phyloP scores from a whole-genome alignment of 495 filamentous ascomycete species.

The Barbatosphaeria neglecta region DNA sequence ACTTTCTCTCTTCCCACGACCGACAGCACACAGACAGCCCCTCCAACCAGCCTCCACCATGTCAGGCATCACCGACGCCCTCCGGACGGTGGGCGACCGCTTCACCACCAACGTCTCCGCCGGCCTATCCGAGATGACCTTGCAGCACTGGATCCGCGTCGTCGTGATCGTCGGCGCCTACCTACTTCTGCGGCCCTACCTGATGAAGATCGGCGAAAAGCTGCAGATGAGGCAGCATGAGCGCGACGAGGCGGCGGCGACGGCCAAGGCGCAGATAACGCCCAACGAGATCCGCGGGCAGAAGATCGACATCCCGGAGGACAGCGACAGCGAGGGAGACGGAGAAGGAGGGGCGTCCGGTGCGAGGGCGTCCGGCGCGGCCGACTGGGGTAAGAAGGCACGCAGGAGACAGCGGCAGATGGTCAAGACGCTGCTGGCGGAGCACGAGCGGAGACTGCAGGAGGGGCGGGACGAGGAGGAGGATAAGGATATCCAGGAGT shows the following conservation, averaged over 20 bases:
- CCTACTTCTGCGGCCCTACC: slow-evolving; percentile 52
- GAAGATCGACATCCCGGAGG: slow-evolving; percentile 36
- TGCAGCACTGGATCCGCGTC: slow-evolving; percentile 49
- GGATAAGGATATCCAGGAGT: slow-evolving; percentile 60
- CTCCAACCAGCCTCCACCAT: slow-evolving; percentile 7
- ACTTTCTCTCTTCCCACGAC: neutral
- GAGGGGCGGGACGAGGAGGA: slow-evolving; percentile 44
- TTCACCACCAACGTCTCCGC: slow-evolving; percentile 43
- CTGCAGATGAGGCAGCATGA: slow-evolving; percentile 35
- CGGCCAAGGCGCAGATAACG: slow-evolving; percentile 20
- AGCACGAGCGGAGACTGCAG: slow-evolving; percentile 31
- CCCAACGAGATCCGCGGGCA: slow-evolving; percentile 41
- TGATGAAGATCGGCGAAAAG: slow-evolving; percentile 37
- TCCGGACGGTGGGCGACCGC: slow-evolving; percentile 20
- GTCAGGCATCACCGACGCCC: slow-evolving; percentile 22
- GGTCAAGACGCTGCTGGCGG: slow-evolving; percentile 44
- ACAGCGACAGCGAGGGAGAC: slow-evolving; percentile 42
- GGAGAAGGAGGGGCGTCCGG: slow-evolving; percentile 31
- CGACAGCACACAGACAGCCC: neutral
- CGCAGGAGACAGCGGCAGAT: slow-evolving; percentile 50
- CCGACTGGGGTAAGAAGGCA: slow-evolving; percentile 46
- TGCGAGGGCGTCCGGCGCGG: slow-evolving; percentile 31
- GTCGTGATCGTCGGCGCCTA: slow-evolving; percentile 51
- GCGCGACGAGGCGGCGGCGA: slow-evolving; percentile 21
- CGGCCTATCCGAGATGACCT: slow-evolving; percentile 43